Base-by-base conservation (phyloP, 495 filamentous ascomycete genomes). In the Tuber umbilicatum region DNA sequence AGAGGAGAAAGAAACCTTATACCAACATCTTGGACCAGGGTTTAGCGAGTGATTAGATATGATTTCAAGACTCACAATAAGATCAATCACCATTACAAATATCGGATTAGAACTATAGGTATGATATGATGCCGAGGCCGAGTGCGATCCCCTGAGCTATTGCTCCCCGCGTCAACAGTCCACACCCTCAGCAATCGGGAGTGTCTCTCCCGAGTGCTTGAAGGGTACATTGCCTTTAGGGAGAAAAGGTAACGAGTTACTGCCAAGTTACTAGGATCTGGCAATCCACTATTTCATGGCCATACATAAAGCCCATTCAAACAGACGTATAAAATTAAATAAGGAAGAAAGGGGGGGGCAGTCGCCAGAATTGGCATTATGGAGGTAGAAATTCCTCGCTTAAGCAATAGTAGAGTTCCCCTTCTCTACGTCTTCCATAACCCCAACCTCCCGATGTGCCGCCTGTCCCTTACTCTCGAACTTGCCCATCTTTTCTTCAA, bases 401-500 rank as follows among this genome's bases (percentile, higher is more conserved):
- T 50, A 42, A 71, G 71, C 69, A 2, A 69, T 37, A 9, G 71
- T 68, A 10, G 71, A 35, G 1, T 27, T 70, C 10, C 50, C 40
- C 55, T 76, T 72, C 70, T 80, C 73, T 1, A 45, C 27, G 19
- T 79, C 67, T 23, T 72, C 37, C 2, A 37, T 42, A 35, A 43
- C 39, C 40, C 12, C 70, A 21, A 7, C 45, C 45, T 47, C 45
- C 45, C 19, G 45, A 23, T 81, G 1, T 86, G 9, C 50, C 71
- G 0, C 75, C 76, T 2, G 68, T 7, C 45, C 68, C 37, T 81
- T 81, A 17, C 50, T 81, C 82, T 88, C 85, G 73, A 89, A 86
- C 72, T 88, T 85, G 55, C 82, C 74, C 75, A 85, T 76, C n/a
- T 86, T 78, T 69, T 85, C 78, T 70, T 89, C 87, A 23, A 89